A percentile compares a stretch with the other conserved stretches of the same genome.
phyloP scores from a whole-genome alignment of 176 grass and related monocot genomes.

The Puccinellia tenuiflora region DNA sequence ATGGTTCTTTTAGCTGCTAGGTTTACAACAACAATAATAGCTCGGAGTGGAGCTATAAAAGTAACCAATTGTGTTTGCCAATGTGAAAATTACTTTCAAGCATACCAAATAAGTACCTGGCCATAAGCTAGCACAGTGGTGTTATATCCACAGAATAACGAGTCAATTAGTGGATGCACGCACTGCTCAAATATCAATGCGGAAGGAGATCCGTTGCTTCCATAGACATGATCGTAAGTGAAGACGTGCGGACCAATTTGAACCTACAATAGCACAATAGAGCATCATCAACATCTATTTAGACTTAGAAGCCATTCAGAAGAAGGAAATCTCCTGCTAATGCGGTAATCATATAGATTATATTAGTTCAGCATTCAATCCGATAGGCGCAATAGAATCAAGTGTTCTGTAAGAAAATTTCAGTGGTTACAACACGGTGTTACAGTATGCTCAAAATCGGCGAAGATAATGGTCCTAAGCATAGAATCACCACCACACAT shows the following conservation, averaged over 20 bases:
- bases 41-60: neutral
- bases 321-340: neutral
- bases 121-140: slow-evolving; percentile 96
- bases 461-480: neutral
- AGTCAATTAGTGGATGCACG: slow-evolving; percentile 61
- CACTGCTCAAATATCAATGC: slow-evolving; percentile 71
- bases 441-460: neutral
- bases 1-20: neutral
- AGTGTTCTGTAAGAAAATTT: neutral
- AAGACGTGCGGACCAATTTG: slow-evolving; percentile 79
- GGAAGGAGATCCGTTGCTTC: slow-evolving; percentile 44
- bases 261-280: slow-evolving; percentile 38
- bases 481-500: neutral
- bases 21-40: neutral
- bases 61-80: neutral
- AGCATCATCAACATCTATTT: neutral
- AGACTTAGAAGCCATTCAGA: slow-evolving; percentile 9
- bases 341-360: neutral
- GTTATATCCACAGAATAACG: slow-evolving; percentile 81
- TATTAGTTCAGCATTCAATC: neutral
- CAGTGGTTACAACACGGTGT: neutral
- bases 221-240: slow-evolving; percentile 84
- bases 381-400: neutral
- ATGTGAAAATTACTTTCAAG: neutral
- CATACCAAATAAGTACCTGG: slow-evolving; percentile 47